Conservation (phyloP, 441 rosid species). For the Gossypium lobatum region DNA sequence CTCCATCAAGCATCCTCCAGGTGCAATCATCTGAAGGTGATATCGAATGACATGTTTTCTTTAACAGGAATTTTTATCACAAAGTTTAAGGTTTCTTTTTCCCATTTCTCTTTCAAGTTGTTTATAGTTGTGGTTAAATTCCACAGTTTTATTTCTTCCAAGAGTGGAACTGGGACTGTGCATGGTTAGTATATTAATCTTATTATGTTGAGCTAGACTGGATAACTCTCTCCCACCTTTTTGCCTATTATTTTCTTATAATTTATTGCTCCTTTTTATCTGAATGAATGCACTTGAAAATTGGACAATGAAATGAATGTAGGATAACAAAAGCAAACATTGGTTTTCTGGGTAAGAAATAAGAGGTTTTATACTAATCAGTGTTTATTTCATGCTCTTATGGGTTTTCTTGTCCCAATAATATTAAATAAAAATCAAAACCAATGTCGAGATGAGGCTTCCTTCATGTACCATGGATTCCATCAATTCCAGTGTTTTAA, state of each 20-base stretch:
- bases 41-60: constrained; percentile 1
- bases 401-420: too few species aligned
- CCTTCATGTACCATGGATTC: too few species aligned
- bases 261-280: not conserved
- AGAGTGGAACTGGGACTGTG: not conserved
- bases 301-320: not conserved
- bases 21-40: constrained; percentile 21
- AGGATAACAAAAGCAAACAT: not conserved
- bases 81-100: not conserved
- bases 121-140: not conserved
- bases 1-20: constrained; percentile 23
- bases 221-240: not conserved
- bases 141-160: not conserved
- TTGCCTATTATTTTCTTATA: not conserved
- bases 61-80: not conserved
- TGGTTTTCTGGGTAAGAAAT: too few species aligned
- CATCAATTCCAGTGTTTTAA: too few species aligned
- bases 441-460: too few species aligned
- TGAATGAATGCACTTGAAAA: not conserved
- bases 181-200: not conserved
- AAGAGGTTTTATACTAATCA: too few species aligned
- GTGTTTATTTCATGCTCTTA: too few species aligned
- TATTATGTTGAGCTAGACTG: not conserved
- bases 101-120: not conserved
- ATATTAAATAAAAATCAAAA: too few species aligned